Evolutionary conservation across 164 flowering plant genomes (phyloP).

Genomic region (Tinospora cordifolia): DNA sequence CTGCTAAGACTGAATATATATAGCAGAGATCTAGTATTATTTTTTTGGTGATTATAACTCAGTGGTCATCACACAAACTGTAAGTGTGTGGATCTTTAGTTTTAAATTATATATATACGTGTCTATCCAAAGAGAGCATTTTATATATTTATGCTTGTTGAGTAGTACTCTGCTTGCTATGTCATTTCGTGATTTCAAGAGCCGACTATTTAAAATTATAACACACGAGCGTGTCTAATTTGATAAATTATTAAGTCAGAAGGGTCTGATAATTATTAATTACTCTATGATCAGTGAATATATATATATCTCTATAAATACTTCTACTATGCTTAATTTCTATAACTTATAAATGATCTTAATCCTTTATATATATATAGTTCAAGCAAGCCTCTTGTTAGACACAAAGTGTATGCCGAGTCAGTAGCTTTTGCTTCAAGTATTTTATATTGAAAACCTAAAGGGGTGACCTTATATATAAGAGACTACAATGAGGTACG

Average conservation of each 20-base stretch:
- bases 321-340: not conserved
- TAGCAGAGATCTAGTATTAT: not conserved
- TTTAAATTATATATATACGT: too few species aligned
- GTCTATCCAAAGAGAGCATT: not conserved
- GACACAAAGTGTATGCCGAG: not conserved
- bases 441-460: not conserved
- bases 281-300: too few species aligned
- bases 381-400: not conserved
- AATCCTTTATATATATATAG: too few species aligned
- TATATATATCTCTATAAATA: not conserved
- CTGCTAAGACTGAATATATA: conserved; percentile 1
- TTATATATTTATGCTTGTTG: too few species aligned
- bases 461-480: not conserved
- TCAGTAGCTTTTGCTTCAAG: not conserved
- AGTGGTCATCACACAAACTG: not conserved
- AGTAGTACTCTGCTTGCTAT: not conserved
- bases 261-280: too few species aligned
- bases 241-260: too few species aligned
- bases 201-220: not conserved
- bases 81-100: not conserved
- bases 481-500: not conserved
- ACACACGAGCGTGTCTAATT: not conserved
- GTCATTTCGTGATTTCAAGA: not conserved
- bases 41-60: not conserved
- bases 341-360: too few species aligned